Evolutionary conservation across 257 asterid species (phyloP).

Genomic region (Petrea volubilis): DNA sequence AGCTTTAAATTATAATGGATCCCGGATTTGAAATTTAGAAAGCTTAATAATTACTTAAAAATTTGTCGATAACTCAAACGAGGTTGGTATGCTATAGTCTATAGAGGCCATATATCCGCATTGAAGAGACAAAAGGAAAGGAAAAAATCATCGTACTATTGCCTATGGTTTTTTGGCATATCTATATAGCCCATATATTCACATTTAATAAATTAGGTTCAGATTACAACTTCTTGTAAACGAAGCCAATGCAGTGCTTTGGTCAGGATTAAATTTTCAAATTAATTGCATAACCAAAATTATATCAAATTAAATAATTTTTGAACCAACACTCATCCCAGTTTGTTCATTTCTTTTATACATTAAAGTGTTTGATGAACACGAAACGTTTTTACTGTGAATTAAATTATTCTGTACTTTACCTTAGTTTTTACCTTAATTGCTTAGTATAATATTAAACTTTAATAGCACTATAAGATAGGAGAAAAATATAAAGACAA

Average conservation of each 20-base stretch:
- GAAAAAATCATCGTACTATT: not conserved
- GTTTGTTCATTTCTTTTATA: no score
- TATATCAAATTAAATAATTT: not conserved
- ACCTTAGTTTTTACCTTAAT: no score
- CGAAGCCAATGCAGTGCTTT: not conserved
- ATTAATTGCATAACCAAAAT: no score
- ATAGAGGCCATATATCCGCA: not conserved
- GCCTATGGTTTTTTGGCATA: not conserved
- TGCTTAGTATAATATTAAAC: not conserved
- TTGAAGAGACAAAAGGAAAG: not conserved
- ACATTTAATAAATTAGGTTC: constrained; percentile 8
- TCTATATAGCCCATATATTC: no score
- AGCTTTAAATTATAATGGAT: no score
- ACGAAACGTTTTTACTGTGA: not conserved
- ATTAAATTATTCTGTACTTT: no score
- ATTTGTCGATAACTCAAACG: no score
- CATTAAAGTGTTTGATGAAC: not conserved
- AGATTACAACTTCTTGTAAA: not conserved
- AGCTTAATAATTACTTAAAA: no score
- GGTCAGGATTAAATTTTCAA: no score
- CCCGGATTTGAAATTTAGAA: no score
- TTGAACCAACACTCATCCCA: not conserved
- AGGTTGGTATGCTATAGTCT: not conserved
- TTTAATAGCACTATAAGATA: not conserved
- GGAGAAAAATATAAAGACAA: no score